Evolutionary conservation across 441 rosid genomes (phyloP), one percentile per base, ranked within the genome.

Genomic region (Corymbia citriodora): DNA sequence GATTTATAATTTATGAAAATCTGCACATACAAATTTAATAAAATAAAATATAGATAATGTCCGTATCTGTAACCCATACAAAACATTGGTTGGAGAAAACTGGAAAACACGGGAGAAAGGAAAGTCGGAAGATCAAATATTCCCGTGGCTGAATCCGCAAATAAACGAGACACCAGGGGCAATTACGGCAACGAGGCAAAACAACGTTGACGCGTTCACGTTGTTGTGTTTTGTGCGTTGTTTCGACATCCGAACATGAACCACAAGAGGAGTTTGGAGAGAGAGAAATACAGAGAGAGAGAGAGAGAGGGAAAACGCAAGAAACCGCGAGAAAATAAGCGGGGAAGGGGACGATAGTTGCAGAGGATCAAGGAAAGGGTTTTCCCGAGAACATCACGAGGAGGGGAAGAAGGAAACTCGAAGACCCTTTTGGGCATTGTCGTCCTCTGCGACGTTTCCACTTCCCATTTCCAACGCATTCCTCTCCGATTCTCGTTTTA

Each of bases 121-220:
- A 45, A 79, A 79, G 85, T 79, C 17, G 48, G 48, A 79, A 79
- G 85, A 79, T 79, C 0, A 10, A 36, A 79, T 21, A 25, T 25
- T 23, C n/a, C 17, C 18, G 52, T 12, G 85, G 85, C 52, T n/a
- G 2, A 12, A 40, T 40, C 85, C 52, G 85, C 52, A 40, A 79
- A 79, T 40, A 40, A 45, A 45, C 18, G n/a, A 79, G 85, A 23
- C 15, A 23, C 52, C 85, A 2, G 85, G 83, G 85, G 85, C 85
- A 45, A 79, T 79, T 12, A 48, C 85, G 85, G 85, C 33, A 79
- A 23, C 27, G 49, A 72, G 82, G 82, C 82, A 36, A 36, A 72
- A 9, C 82, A 72, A 70, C 61, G 25, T 87, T 50, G 36, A 74
- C 91, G 94, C 92, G 91, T 91, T 92, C 92, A 88, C 96, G 95